These are phyloP conservation scores for Fusarium paranaense DNA, from an alignment of 2,329 filamentous ascomycete genomes.

Conservation along the genomic window DNA sequence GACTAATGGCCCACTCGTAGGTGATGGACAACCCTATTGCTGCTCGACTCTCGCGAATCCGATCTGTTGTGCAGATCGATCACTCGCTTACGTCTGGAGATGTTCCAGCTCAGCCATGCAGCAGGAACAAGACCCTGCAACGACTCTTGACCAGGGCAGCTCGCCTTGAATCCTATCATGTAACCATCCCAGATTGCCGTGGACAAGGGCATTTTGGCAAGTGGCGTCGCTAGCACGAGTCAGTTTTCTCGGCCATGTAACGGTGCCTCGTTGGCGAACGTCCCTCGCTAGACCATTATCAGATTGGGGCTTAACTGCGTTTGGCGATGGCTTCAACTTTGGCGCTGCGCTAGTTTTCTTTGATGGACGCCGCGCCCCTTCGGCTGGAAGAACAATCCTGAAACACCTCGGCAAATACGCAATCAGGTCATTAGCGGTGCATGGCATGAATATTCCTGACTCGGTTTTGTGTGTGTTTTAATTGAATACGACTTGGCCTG, in stretches of 20 bases:
- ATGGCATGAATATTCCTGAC: background rate
- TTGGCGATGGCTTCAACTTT: background rate
- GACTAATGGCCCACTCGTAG: background rate
- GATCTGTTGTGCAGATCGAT: background rate
- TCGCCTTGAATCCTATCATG: background rate
- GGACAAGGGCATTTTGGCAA: background rate
- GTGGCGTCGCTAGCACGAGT: background rate
- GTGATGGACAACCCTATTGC: background rate
- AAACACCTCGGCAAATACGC: slow-evolving; percentile 2
- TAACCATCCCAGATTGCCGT: background rate
- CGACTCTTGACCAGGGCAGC: background rate
- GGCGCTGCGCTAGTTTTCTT: background rate
- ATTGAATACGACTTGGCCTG: background rate
- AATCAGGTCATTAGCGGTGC: background rate
- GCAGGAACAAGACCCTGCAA: background rate
- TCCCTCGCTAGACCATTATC: background rate
- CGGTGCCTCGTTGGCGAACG: background rate
- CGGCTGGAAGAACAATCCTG: background rate
- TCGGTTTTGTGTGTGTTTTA: background rate
- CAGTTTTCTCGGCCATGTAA: background rate
- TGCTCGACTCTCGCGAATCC: background rate
- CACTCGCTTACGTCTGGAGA: background rate
- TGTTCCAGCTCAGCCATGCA: background rate
- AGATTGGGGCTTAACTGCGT: background rate
- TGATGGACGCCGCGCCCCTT: background rate